Evolutionary conservation across 495 filamentous ascomycete genomes (phyloP).

Genomic region (Paragyromitra xinjiangensis): DNA sequence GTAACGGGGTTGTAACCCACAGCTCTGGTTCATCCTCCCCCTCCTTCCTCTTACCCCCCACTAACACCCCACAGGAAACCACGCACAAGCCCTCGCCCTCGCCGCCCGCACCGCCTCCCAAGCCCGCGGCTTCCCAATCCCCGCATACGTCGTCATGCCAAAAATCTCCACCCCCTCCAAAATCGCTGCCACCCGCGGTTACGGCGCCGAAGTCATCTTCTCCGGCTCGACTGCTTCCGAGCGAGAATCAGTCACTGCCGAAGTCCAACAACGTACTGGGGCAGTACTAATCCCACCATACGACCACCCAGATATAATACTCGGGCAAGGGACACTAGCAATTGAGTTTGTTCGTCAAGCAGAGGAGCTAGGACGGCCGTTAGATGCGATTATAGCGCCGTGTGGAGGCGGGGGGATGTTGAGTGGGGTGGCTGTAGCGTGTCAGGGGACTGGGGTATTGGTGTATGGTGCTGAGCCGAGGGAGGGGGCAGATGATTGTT

Average conservation of each 20-base stretch:
- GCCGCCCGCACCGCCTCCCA: conserved; percentile 71
- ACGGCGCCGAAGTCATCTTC: conserved; percentile 83
- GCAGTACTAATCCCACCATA: conserved; percentile 87
- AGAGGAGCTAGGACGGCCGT: conserved; percentile 60
- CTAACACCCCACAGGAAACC: conserved; percentile 73
- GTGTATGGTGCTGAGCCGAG: conserved; percentile 94
- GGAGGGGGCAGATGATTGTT: conserved; percentile 85
- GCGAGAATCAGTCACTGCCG: conserved; percentile 76
- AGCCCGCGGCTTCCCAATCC: conserved; percentile 62
- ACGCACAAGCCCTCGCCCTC: conserved; percentile 92
- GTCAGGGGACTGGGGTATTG: conserved; percentile 68
- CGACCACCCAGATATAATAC: conserved; percentile 87
- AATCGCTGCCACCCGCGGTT: conserved; percentile 78
- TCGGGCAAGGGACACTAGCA: conserved; percentile 88
- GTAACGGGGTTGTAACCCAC: conserved; percentile 87
- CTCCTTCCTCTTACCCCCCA: neutral
- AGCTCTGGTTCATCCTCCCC: conserved; percentile 69
- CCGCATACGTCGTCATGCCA: conserved; percentile 91
- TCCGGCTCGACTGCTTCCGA: conserved; percentile 81
- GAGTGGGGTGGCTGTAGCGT: conserved; percentile 79
- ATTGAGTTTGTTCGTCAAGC: conserved; percentile 84
- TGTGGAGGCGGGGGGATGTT: conserved; percentile 91
- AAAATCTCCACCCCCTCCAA: conserved; percentile 81
- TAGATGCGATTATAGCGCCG: conserved; percentile 86
- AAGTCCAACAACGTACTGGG: conserved; percentile 73